A percentile compares a stretch with the other conserved stretches of the same genome.
Evolutionary conservation across 257 asterid genomes (phyloP).

Genomic region (Primulina huaijiensis): DNA sequence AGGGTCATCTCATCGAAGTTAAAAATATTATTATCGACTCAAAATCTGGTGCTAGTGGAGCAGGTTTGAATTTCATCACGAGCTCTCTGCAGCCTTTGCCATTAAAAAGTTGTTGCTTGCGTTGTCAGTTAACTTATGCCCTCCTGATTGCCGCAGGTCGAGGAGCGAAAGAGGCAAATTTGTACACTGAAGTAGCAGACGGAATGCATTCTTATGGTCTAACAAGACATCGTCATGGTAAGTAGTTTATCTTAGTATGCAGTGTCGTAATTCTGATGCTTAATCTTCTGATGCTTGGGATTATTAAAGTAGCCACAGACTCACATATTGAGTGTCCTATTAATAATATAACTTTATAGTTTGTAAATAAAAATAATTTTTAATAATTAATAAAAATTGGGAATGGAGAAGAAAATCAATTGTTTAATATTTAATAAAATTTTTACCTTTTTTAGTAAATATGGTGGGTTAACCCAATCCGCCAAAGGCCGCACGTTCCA

Average conservation of each 20-base stretch:
- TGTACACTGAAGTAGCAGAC: conserved; percentile 94
- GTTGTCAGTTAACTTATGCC: conserved; percentile 17
- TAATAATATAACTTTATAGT: too few relatives aligned
- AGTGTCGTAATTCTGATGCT: background rate
- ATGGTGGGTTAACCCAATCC: too few relatives aligned
- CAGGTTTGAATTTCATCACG: conserved; percentile 51
- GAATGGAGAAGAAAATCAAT: too few relatives aligned
- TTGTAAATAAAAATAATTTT: too few relatives aligned
- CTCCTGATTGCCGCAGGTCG: conserved; percentile 53
- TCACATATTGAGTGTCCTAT: too few relatives aligned
- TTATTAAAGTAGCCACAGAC: background rate
- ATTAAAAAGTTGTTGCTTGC: conserved; percentile 4
- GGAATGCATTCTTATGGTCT: conserved; percentile 90
- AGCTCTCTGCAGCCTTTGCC: conserved; percentile 12
- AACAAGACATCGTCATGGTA: conserved; percentile 92
- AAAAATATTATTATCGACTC: conserved; percentile 81
- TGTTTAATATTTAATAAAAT: too few relatives aligned
- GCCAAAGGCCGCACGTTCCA: too few relatives aligned
- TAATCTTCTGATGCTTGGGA: too few relatives aligned
- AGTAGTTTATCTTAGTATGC: conserved; percentile 23
- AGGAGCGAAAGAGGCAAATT: conserved; percentile 92
- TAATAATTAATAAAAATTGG: too few relatives aligned
- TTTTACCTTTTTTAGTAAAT: too few relatives aligned
- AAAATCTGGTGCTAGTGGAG: conserved; percentile 98
- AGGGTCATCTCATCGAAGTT: conserved; percentile 80